These are phyloP conservation scores for Cryptosporidium bovis DNA, from an alignment of 169 alveolate genomes.

Conservation along the genomic window DNA sequence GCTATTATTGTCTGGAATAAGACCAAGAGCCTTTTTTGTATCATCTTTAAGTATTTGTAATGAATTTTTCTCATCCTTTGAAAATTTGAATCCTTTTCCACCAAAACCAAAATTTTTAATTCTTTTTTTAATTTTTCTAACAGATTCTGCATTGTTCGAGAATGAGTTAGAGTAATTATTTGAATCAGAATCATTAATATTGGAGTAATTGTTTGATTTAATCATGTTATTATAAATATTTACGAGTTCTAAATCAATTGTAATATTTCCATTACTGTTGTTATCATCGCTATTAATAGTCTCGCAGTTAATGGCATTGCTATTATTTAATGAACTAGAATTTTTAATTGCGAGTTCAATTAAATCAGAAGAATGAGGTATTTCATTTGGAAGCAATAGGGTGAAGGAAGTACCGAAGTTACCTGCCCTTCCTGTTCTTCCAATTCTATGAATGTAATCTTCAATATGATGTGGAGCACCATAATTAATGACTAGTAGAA, in stretches of 20 bases:
- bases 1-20: constrained; percentile 33
- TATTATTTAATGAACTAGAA: constrained; percentile 3
- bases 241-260: background rate
- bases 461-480: constrained; percentile 98
- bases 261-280: background rate
- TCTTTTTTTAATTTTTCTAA: constrained; percentile 27
- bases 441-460: constrained; percentile 99
- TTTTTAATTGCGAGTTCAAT: constrained; percentile 50
- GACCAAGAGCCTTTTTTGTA: constrained; percentile 69
- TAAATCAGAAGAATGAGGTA: constrained; percentile 61
- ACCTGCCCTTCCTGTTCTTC: constrained; percentile 99
- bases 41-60: constrained; percentile 70
- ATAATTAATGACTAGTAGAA: constrained; percentile 96
- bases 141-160: background rate
- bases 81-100: constrained; percentile 66
- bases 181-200: background rate
- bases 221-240: constrained; percentile 24
- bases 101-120: constrained; percentile 65
- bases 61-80: constrained; percentile 65
- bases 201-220: constrained; percentile 12
- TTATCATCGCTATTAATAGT: background rate
- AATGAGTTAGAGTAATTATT: background rate
- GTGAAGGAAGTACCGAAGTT: constrained; percentile 97
- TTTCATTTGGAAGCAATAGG: constrained; percentile 91
- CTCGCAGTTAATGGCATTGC: background rate